Conservation (phyloP, 2,329 filamentous ascomycete species). For the Claviceps spartinae region DNA sequence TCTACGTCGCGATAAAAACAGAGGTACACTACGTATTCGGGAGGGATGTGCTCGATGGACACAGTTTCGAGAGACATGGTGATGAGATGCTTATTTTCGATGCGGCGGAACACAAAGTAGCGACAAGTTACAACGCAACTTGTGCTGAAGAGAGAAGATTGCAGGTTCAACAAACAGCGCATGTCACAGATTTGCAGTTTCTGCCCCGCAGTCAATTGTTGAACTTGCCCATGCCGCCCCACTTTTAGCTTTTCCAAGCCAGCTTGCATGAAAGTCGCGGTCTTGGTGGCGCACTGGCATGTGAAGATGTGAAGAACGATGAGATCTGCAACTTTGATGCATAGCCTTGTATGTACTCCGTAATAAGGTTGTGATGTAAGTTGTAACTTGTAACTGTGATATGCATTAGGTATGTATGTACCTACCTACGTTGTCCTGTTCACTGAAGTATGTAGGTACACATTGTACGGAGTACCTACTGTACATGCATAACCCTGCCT, state of each 20-base stretch:
- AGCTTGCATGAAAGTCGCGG: neutral
- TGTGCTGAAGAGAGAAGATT: too few relatives aligned
- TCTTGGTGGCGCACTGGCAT: neutral
- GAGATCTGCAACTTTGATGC: too few relatives aligned
- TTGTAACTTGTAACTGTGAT: too few relatives aligned
- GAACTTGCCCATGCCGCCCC: conserved; percentile 1
- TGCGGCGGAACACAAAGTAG: neutral
- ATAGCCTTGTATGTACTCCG: too few relatives aligned
- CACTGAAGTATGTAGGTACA: too few relatives aligned
- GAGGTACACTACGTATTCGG: conserved; percentile 53
- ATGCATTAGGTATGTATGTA: too few relatives aligned
- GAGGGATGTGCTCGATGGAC: conserved; percentile 61
- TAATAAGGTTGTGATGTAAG: too few relatives aligned
- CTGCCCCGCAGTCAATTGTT: conserved; percentile 1
- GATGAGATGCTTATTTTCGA: neutral
- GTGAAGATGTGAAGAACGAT: neutral
- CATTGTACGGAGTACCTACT: too few relatives aligned
- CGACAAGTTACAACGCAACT: neutral
- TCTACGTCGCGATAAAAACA: conserved; percentile 62
- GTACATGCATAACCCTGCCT: too few relatives aligned
- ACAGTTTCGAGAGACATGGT: conserved; percentile 44
- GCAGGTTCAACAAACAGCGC: conserved; percentile 1
- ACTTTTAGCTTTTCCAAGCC: neutral
- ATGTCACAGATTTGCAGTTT: conserved; percentile 1
- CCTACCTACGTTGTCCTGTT: too few relatives aligned